Conservation (phyloP, 108 stramenopile species). For the Nitzschia putrida region DNA sequence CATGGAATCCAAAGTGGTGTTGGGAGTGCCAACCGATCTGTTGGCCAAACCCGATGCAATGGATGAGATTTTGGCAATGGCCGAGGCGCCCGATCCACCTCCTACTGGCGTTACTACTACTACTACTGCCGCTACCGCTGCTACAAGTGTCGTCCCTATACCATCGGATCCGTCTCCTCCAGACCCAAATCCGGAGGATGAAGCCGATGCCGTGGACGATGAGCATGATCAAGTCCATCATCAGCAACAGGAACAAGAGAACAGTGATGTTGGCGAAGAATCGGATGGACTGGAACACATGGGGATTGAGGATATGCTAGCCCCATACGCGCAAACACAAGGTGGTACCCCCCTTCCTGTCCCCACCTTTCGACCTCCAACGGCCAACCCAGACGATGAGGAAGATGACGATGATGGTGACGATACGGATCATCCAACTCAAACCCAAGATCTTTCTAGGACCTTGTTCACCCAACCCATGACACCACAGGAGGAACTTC, state of each 20-base stretch:
- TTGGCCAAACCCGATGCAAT: neutral
- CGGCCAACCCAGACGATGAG: neutral
- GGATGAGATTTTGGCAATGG: slow-evolving; percentile 6
- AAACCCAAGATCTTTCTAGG: neutral
- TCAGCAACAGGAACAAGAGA: slow-evolving; percentile 10
- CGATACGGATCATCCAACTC: neutral
- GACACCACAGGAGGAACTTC: neutral
- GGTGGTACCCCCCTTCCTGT: too few relatives aligned
- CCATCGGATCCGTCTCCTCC: neutral
- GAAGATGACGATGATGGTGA: slow-evolving; percentile 1
- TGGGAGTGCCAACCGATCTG: slow-evolving; percentile 7
- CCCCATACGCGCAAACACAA: too few relatives aligned
- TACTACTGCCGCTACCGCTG: neutral
- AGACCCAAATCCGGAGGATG: neutral
- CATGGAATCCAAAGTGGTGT: slow-evolving; percentile 5
- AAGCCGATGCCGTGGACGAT: neutral
- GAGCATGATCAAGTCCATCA: neutral
- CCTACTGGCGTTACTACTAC: neutral
- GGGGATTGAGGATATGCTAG: too few relatives aligned
- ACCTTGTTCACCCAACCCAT: slow-evolving; percentile 9
- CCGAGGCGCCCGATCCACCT: neutral
- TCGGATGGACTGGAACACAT: neutral
- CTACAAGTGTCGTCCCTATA: neutral
- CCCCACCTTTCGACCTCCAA: too few relatives aligned
- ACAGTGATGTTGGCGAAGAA: slow-evolving; percentile 1